phyloP scores from a whole-genome alignment of 306 rosid genomes.

The Chamaecrista fasciculata region DNA sequence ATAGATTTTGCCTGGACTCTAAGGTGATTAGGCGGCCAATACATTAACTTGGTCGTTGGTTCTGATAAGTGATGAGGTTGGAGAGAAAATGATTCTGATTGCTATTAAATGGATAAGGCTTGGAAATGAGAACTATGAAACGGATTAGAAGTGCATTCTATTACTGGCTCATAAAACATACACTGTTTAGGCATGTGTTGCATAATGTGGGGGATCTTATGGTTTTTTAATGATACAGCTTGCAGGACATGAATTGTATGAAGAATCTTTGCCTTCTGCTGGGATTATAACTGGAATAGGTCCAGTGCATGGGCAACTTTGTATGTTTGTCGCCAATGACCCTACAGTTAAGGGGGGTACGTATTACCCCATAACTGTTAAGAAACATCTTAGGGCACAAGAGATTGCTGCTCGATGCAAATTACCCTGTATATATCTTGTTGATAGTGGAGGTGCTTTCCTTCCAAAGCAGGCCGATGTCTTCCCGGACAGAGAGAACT shows the following conservation, averaged over 20 bases:
- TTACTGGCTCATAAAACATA: neutral
- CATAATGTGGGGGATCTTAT: slow-evolving; percentile 1
- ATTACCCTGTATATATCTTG: slow-evolving; percentile 89
- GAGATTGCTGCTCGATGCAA: slow-evolving; percentile 87
- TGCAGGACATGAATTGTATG: slow-evolving; percentile 89
- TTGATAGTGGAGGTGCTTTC: slow-evolving; percentile 97
- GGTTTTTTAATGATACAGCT: slow-evolving; percentile 54
- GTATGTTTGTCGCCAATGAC: slow-evolving; percentile 97
- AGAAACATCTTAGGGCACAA: slow-evolving; percentile 96
- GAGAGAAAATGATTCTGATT: neutral
- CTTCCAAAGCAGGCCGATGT: slow-evolving; percentile 99
- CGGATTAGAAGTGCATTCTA: slow-evolving; percentile 19
- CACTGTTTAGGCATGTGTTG: neutral
- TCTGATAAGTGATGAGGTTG: neutral
- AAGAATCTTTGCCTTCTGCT: slow-evolving; percentile 75
- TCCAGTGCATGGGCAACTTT: slow-evolving; percentile 82
- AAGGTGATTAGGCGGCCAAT: neutral
- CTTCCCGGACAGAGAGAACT: slow-evolving; percentile 88
- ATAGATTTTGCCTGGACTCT: neutral
- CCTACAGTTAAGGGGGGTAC: slow-evolving; percentile 97
- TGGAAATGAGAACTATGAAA: slow-evolving; percentile 8
- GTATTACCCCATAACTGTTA: slow-evolving; percentile 92
- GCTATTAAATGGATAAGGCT: neutral
- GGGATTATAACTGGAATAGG: slow-evolving; percentile 93
- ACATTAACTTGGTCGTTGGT: neutral